These are phyloP conservation scores for Thymus quinquecostatus DNA, from an alignment of 257 asterid genomes.

Conservation along the genomic window DNA sequence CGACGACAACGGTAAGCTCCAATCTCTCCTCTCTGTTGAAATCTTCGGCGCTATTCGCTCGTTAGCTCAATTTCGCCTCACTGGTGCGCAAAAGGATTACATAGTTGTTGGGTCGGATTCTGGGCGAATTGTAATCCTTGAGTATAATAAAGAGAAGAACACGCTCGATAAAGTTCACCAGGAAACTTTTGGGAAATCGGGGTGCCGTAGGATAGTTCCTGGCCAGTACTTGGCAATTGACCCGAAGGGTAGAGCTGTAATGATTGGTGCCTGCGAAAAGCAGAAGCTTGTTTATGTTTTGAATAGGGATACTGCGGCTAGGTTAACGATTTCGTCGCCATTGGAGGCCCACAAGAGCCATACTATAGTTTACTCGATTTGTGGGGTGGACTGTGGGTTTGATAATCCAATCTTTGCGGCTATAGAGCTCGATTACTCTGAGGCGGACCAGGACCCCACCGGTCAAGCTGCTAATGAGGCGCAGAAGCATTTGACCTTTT, in stretches of 20 bases:
- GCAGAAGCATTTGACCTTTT: constrained; percentile 88
- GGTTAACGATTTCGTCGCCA: constrained; percentile 93
- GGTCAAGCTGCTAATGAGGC: constrained; percentile 94
- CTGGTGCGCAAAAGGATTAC: constrained; percentile 92
- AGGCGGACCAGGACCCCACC: constrained; percentile 97
- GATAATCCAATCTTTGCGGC: constrained; percentile 98
- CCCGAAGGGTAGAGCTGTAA: constrained; percentile 99
- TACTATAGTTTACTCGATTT: constrained; percentile 74
- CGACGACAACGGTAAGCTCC: constrained; percentile 93
- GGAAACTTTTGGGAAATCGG: constrained; percentile 96
- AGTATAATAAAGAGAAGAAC: constrained; percentile 85
- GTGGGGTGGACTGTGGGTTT: constrained; percentile 97
- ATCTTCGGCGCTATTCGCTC: constrained; percentile 93
- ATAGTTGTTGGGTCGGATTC: constrained; percentile 97
- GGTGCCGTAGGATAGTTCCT: constrained; percentile 94
- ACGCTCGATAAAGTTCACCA: constrained; percentile 87
- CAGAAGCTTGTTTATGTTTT: constrained; percentile 98
- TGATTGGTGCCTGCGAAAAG: constrained; percentile 97
- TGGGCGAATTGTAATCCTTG: constrained; percentile 85
- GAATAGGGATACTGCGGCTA: constrained; percentile 96
- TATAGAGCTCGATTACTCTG: constrained; percentile 90
- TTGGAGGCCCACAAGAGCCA: constrained; percentile 98
- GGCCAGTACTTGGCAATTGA: constrained; percentile 95
- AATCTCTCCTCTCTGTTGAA: constrained; percentile 82
- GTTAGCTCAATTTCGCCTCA: constrained; percentile 92